These are phyloP conservation scores for Ophiostoma tasmaniense DNA, from an alignment of 2,329 filamentous ascomycete genomes.

Conservation along the genomic window DNA sequence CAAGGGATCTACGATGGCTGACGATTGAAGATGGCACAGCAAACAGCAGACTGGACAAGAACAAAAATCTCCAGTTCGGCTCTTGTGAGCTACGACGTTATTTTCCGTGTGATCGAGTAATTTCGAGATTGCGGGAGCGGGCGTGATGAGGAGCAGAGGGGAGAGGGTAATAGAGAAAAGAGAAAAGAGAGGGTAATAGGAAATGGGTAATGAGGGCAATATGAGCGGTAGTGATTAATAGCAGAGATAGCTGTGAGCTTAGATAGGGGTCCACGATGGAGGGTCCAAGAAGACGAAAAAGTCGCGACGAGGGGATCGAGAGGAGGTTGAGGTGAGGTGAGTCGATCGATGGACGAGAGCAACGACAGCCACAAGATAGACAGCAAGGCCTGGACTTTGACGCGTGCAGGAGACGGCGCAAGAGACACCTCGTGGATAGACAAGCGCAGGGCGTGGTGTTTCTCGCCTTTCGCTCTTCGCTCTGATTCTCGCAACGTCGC, in stretches of 20 bases:
- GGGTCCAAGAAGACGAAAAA: neutral
- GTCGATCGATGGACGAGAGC: neutral
- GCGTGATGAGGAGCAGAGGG: neutral
- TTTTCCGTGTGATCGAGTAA: neutral
- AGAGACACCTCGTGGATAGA: neutral
- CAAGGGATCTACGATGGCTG: neutral
- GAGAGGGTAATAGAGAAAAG: neutral
- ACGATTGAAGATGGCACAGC: neutral
- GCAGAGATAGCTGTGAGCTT: neutral
- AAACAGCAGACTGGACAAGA: neutral
- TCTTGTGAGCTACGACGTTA: constrained; percentile 1
- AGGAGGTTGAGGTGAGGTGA: neutral
- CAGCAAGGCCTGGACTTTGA: neutral
- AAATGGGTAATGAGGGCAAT: neutral
- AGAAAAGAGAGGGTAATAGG: neutral
- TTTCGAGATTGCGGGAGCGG: neutral
- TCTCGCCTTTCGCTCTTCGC: no score
- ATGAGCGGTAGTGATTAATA: neutral
- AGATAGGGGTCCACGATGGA: constrained; percentile 1
- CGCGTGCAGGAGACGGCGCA: neutral
- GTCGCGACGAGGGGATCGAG: neutral
- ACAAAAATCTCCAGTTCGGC: neutral
- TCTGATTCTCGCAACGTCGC: neutral
- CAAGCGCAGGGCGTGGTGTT: neutral
- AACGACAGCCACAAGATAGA: neutral